Evolutionary conservation across 345 rosid genomes (phyloP), one percentile per base, ranked within the genome.

Genomic region (Eucalyptus marginata): DNA sequence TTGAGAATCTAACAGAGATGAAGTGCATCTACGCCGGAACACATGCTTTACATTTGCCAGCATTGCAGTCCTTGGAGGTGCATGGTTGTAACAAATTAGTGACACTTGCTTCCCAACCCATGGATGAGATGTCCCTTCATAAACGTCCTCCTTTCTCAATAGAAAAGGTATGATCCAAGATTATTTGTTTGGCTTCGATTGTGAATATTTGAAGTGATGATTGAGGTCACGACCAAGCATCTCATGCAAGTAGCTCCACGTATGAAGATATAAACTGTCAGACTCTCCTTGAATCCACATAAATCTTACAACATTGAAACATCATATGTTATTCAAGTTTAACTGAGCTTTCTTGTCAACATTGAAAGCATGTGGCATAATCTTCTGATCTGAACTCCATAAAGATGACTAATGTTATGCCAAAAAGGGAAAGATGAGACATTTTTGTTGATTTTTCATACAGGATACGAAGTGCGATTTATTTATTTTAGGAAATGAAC

Each of bases 191-290:
- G 3, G 10, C 33, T 29, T 62, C 0, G 1, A 62, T 62, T 2
- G 71, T 0, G 5, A 62, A 62, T 4, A 62, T 62, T 6, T 13
- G 5, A 62, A 13, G 10, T 27, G 71, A 13, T 29, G 71, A 29
- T 29, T 62, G 13, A 5, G 66, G 66, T 59, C 31, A 27, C 0
- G 29, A 13, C 16, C 16, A 27, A 59, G 17, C 9, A 62, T 29
- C 17, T 3, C 18, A 29, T 29, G 4, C 0, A 13, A 62, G 33
- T 62, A 29, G 9, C 33, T 13, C 9, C 2, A 6, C 0, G 7
- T 62, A 29, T 0, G 0, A 62, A 29, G 33, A 13, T 29, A 31
- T 29, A 62, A 13, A 29, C 9, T 13, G 2, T 29, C 1, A 0
- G 0, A 64, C 71, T 64, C 18, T n/a, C 10, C 8, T 64, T 64